A percentile compares a stretch with the other conserved stretches of the same genome.
These are phyloP conservation scores for Xylariaceae sp. DNA, from an alignment of 2,329 filamentous ascomycete genomes.

Conservation along the genomic window DNA sequence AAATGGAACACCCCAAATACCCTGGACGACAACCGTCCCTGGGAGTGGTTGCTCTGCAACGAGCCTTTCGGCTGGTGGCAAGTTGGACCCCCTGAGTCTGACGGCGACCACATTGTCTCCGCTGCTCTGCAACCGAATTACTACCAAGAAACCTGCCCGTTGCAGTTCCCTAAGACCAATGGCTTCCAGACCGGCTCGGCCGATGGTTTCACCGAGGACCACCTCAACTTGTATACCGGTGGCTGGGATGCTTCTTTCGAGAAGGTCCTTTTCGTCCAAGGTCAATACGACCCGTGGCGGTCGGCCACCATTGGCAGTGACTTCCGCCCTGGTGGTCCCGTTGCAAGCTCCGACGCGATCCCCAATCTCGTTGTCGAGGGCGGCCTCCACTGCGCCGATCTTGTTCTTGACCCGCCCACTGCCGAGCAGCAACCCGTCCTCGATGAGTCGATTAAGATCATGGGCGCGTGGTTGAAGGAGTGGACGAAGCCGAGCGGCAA, in stretches of 20 bases:
- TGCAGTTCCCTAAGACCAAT: conserved; percentile 37
- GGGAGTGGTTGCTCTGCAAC: conserved; percentile 46
- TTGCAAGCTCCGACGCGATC: conserved; percentile 10
- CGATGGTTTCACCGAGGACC: conserved; percentile 14
- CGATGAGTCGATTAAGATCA: conserved; percentile 13
- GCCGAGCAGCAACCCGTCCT: conserved; percentile 8
- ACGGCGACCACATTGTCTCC: conserved; percentile 17
- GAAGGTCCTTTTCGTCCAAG: conserved; percentile 28
- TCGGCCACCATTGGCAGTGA: conserved; percentile 14
- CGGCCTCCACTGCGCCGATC: conserved; percentile 16
- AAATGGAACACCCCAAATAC: conserved; percentile 35
- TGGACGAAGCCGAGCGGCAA: conserved; percentile 9
- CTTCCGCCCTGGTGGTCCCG: conserved; percentile 14
- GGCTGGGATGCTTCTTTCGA: conserved; percentile 27
- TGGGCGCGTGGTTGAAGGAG: conserved; percentile 15
- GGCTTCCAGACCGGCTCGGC: conserved; percentile 15
- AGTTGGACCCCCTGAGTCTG: conserved; percentile 35
- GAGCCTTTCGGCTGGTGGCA: conserved; percentile 33
- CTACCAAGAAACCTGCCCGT: conserved; percentile 36
- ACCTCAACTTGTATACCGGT: conserved; percentile 21
- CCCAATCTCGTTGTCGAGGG: conserved; percentile 15
- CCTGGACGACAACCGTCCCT: conserved; percentile 34
- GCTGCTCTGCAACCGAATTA: conserved; percentile 17
- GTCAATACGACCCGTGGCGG: conserved; percentile 30
- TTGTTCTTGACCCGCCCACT: conserved; percentile 7